Evolutionary conservation across 1,284 basidiomycete genomes (phyloP), one percentile per base, ranked within the genome.

Genomic region (Malassezia pachydermatis): DNA sequence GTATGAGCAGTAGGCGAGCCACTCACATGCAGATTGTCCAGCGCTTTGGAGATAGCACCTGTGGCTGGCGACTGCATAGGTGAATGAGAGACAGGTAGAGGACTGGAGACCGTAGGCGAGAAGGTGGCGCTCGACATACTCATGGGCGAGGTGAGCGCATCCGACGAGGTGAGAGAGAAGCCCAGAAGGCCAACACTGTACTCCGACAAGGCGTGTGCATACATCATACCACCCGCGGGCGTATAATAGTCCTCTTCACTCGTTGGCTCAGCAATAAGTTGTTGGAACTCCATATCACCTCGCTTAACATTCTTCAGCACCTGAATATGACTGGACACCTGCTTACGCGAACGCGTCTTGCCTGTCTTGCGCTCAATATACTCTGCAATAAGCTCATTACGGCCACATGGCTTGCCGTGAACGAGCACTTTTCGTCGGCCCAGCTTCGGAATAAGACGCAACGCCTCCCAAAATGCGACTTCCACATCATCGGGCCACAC

Each of bases 331-430:
- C 65, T 68, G 42, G 69, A 71, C 38, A 72, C 69, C 49, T 72
- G 70, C 54, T 72, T 72, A 27, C 70, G 59, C 23, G 63, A 64
- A 27, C 70, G 61, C 28, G 52, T 49, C 55, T 69, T 67, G 52
- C 65, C 72, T 4, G 76, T 76, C 48, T 73, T 72, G 30, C 76
- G 69, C 19, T 73, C 65, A 41, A 77, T 75, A 53, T 77, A 76
- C 51, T 75, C 72, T 22, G 74, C 75, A 55, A 77, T 76, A 36
- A 77, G 72, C 59, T 77, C 76, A 60, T 77, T 77, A n/a, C 76
- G 72, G 0, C 76, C 76, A 40, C 75, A 75, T 1, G 76, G 70
- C 57, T 76, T 76, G 34, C 74, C 74, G 48, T 75, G 67, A 40
- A 77, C 74, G 38, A 75, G 61, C 45, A 77, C 68, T 58, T 77